Conservation (phyloP, 2,329 filamentous ascomycete species). For the Colletotrichum salicis region DNA sequence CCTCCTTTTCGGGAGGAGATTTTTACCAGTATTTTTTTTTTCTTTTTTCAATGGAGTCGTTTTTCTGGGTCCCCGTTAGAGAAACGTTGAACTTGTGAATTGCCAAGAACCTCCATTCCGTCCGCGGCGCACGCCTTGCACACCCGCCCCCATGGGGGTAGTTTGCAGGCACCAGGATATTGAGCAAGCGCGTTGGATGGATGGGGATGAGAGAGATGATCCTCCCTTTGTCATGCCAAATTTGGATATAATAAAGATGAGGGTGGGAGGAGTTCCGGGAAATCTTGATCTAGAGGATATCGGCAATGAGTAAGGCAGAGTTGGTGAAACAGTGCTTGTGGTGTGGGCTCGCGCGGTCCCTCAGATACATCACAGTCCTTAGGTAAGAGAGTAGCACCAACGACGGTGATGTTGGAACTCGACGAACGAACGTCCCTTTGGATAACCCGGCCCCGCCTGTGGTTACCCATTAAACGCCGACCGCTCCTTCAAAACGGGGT, state of each 20-base stretch:
- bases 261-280: not conserved
- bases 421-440: not conserved
- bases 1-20: not conserved
- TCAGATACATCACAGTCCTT: not conserved
- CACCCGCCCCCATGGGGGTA: constrained; percentile 2
- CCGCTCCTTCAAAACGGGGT: constrained; percentile 9
- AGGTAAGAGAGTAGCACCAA: not conserved
- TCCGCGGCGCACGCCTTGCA: not conserved
- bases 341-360: not conserved
- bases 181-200: not conserved
- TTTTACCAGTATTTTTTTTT: not conserved
- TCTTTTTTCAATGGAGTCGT: not conserved
- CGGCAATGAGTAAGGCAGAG: not conserved
- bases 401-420: not conserved
- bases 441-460: not conserved
- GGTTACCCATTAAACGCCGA: not conserved
- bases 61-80: not conserved
- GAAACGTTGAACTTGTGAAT: not conserved
- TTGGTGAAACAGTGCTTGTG: not conserved
- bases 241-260: not conserved
- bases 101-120: constrained; percentile 6
- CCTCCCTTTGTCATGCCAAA: not conserved
- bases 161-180: not conserved
- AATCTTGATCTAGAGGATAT: not conserved
- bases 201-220: not conserved